phyloP scores from a whole-genome alignment of 441 rosid species.

The Melastoma candidum region DNA sequence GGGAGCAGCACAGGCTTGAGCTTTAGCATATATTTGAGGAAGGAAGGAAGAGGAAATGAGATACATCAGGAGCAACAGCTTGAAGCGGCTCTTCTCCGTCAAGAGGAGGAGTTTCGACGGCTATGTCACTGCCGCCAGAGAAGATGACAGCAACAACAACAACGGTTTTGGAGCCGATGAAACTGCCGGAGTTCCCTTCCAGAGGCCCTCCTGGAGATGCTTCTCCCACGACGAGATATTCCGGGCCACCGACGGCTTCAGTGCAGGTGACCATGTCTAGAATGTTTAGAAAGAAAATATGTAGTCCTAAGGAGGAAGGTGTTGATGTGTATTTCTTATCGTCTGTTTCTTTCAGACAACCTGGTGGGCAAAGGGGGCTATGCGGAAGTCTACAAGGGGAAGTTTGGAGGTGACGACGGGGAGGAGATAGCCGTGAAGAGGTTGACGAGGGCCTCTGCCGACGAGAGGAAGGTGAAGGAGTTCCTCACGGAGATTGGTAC shows the following conservation, averaged over 20 bases:
- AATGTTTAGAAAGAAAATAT: not conserved
- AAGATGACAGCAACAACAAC: constrained; percentile 17
- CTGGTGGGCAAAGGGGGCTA: constrained; percentile 90
- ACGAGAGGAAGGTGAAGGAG: constrained; percentile 89
- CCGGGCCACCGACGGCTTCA: constrained; percentile 60
- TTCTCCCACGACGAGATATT: constrained; percentile 73
- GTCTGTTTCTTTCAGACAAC: constrained; percentile 36
- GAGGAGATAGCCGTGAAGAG: constrained; percentile 84
- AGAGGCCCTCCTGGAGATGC: constrained; percentile 84
- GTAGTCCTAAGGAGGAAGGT: not conserved
- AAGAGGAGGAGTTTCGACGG: constrained; percentile 47
- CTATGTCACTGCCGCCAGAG: constrained; percentile 12
- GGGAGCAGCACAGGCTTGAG: too few relatives aligned
- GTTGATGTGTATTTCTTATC: constrained; percentile 4
- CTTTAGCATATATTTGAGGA: too few relatives aligned
- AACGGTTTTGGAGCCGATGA: constrained; percentile 20
- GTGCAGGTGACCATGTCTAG: constrained; percentile 37
- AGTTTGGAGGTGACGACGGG: constrained; percentile 22
- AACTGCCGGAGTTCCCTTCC: constrained; percentile 16
- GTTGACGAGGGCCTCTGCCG: constrained; percentile 52
- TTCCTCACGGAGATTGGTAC: constrained; percentile 93
- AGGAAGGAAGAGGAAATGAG: constrained; percentile 1
- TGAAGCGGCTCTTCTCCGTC: constrained; percentile 19
- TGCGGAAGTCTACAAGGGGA: constrained; percentile 88
- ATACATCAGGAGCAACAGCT: constrained; percentile 13